These are phyloP conservation scores for Zymoseptoria passerinii DNA, from an alignment of 2,329 filamentous ascomycete genomes.

Conservation along the genomic window DNA sequence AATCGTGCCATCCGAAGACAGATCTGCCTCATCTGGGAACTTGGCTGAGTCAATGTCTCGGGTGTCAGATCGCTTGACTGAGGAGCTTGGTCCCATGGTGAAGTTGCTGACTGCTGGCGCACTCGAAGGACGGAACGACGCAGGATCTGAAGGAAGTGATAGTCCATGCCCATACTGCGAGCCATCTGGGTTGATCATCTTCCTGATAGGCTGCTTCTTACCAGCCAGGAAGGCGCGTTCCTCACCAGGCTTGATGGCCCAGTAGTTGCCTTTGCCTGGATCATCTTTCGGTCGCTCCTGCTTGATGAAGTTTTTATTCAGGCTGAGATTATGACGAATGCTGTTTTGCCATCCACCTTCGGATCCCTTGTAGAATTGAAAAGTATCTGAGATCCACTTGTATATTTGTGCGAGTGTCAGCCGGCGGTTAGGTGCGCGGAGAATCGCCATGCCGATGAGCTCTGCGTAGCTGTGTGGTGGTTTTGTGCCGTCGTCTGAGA, in stretches of 20 bases:
- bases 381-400: slow-evolving; percentile 98
- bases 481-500: slow-evolving; percentile 81
- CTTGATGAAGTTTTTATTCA: slow-evolving; percentile 96
- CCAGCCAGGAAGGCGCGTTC: slow-evolving; percentile 86
- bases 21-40: slow-evolving; percentile 43
- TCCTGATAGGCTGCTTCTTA: slow-evolving; percentile 53
- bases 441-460: slow-evolving; percentile 93
- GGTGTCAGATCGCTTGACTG: slow-evolving; percentile 26
- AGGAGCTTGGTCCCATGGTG: slow-evolving; percentile 26
- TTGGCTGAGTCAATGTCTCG: slow-evolving; percentile 43
- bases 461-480: slow-evolving; percentile 89
- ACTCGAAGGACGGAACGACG: slow-evolving; percentile 29
- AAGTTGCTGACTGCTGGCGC: slow-evolving; percentile 32
- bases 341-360: slow-evolving; percentile 98
- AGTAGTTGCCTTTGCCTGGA: slow-evolving; percentile 95
- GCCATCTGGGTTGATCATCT: slow-evolving; percentile 48
- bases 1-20: slow-evolving; percentile 46
- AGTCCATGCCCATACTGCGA: slow-evolving; percentile 26
- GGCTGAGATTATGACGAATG: slow-evolving; percentile 92
- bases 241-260: slow-evolving; percentile 84
- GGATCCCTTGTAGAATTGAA: slow-evolving; percentile 72
- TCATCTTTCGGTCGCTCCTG: slow-evolving; percentile 94
- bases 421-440: slow-evolving; percentile 72
- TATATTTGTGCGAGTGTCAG: slow-evolving; percentile 93
- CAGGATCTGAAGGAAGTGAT: slow-evolving; percentile 22